Percentiles rank a stretch among this genome's conserved stretches.
Conservation (phyloP, 257 asterid species). For the Primulina tabacum region DNA sequence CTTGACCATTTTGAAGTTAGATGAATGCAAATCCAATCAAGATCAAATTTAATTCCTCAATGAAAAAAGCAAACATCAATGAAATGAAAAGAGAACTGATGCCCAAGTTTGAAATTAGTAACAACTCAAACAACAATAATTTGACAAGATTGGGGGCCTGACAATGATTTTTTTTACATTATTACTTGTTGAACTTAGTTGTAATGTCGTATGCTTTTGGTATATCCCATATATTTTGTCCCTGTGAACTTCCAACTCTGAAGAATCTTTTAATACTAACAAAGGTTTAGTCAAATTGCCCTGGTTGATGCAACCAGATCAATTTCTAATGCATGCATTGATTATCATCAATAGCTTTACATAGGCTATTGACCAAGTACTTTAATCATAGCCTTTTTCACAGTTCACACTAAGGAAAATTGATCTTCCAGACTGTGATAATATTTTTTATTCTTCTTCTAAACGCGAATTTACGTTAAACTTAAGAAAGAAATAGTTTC, state of each 20-base stretch:
- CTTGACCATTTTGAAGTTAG: not conserved
- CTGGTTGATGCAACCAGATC: not conserved
- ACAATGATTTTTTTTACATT: not conserved
- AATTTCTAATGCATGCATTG: not conserved
- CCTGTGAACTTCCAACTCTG: not conserved
- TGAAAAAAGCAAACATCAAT: not conserved
- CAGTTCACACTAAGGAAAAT: not conserved
- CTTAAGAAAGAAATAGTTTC: conserved; percentile 12
- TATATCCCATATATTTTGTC: not conserved
- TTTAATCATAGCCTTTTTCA: not conserved
- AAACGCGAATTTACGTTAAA: not conserved
- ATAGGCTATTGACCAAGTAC: not conserved
- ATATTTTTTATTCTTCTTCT: not conserved
- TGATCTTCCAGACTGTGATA: not conserved
- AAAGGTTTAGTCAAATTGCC: not conserved
- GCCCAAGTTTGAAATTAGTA: not conserved
- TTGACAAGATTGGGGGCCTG: not conserved
- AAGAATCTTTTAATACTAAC: not conserved
- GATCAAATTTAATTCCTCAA: not conserved
- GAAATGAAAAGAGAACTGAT: not conserved
- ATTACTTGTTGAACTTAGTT: not conserved
- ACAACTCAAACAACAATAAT: not conserved
- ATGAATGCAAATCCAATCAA: not conserved
- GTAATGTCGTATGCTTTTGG: not conserved
- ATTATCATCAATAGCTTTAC: not conserved